Base-by-base conservation (phyloP, 75 land plant genomes). In the Cunninghamia lanceolata region DNA sequence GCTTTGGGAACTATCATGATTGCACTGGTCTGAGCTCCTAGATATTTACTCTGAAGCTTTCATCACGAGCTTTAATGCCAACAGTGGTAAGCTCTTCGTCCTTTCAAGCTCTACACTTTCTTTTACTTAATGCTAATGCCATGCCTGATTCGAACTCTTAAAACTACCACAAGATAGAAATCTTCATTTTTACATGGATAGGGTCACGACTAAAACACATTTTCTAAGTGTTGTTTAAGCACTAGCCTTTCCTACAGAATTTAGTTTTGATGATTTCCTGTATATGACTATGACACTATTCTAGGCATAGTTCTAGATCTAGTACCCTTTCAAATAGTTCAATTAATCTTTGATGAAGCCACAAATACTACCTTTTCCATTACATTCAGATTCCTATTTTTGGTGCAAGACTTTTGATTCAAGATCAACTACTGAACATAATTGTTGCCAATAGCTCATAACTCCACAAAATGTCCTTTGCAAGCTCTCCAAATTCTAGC, bases 401-500 rank as follows among this genome's bases (percentile, higher is more conserved):
- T 47, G 28, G 45, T 28, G n/a, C 47, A 79, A 43, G 45, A 40
- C 46, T 79, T 42, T 38, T 79, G 47, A 43, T 43, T 43, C 32
- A 3, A 25, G 82, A 79, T 79, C 8, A 47, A 25, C 3, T 40
- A 32, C 28, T 42, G 43, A 39, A 79, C n/a, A 79, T 42, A 9
- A 42, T 40, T 47, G 9, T 42, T 21, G 82, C 30, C 45, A 40
- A 40, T 79, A 40, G n/a, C 82, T 79, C 88, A 84, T 92, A 94
- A 15, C 80, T 87, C 45, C 81, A 81, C 74, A 94, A 86, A 25
- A 94, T 28, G 13, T 90, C 94, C 73, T 90, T 90, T 39, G 90
- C 89, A 81, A 87, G 11, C 56, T 94, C 90, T 73, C 84, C 93
- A 74, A 81, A 87, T 83, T 94, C 94, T 34, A 56, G 70, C 46